These are phyloP conservation scores for Danielia oregonensis DNA, from an alignment of 805 yeast species.

Conservation along the genomic window DNA sequence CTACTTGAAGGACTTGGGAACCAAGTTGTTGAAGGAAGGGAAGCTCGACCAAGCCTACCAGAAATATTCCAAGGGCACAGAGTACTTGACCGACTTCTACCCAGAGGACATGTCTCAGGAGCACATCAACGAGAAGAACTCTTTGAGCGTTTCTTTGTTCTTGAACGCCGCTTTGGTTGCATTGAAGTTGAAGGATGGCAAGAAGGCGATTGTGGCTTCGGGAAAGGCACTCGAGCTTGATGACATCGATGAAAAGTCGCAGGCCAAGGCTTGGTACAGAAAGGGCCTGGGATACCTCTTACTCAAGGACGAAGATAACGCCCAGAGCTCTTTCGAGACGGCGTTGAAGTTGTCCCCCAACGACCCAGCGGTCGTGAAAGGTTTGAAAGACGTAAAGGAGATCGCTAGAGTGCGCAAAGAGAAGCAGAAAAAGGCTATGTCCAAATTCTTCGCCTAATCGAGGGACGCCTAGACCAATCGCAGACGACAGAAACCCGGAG, in stretches of 20 bases:
- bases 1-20: slow-evolving; percentile 72
- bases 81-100: slow-evolving; percentile 65
- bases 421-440: slow-evolving; percentile 69
- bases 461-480: too few relatives aligned
- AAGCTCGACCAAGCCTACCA: slow-evolving; percentile 52
- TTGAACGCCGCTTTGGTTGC: slow-evolving; percentile 75
- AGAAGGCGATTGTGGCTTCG: slow-evolving; percentile 55
- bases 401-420: slow-evolving; percentile 51
- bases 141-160: slow-evolving; percentile 58
- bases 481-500: too few relatives aligned
- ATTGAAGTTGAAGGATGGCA: slow-evolving; percentile 55
- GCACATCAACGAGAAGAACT: slow-evolving; percentile 45
- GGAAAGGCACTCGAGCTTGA: slow-evolving; percentile 63
- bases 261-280: slow-evolving; percentile 83
- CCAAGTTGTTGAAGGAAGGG: slow-evolving; percentile 65
- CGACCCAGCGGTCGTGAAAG: slow-evolving; percentile 69
- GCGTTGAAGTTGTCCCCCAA: slow-evolving; percentile 64
- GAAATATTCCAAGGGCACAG: slow-evolving; percentile 72
- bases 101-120: slow-evolving; percentile 65
- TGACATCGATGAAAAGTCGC: slow-evolving; percentile 57
- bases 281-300: slow-evolving; percentile 71
- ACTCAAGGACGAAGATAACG: slow-evolving; percentile 65
- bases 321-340: slow-evolving; percentile 58
- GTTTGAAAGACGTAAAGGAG: slow-evolving; percentile 56
- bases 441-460: slow-evolving; percentile 57